Percentiles rank a stretch among this genome's conserved stretches.
Evolutionary conservation across 345 rosid genomes (phyloP).

Genomic region (Adansonia digitata): DNA sequence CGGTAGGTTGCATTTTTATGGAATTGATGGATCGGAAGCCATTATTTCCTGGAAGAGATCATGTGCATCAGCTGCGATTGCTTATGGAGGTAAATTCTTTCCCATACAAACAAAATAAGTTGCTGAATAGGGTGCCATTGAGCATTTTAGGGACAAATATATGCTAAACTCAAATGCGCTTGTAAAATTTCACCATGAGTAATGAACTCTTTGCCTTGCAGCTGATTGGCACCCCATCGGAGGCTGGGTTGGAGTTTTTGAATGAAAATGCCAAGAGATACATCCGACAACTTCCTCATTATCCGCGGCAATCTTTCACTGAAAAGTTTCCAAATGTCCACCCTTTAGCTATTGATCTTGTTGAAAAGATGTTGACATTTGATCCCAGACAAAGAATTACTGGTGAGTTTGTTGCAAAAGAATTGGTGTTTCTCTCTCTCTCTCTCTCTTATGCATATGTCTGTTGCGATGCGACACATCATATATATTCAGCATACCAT

Average conservation of each 20-base stretch:
- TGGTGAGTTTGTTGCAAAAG: conserved; percentile 36
- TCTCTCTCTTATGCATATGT: neutral
- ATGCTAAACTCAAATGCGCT: neutral
- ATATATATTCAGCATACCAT: neutral
- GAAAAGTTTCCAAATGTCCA: conserved; percentile 73
- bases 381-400: conserved; percentile 80
- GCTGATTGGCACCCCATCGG: conserved; percentile 88
- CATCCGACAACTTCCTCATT: conserved; percentile 52
- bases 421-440: neutral
- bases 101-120: neutral
- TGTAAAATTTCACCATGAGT: neutral
- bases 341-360: conserved; percentile 70
- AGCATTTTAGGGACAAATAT: neutral
- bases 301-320: conserved; percentile 64
- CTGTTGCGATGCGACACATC: neutral
- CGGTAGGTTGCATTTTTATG: conserved; percentile 94
- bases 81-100: conserved; percentile 65
- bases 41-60: conserved; percentile 86
- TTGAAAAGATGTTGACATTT: conserved; percentile 86
- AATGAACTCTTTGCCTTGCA: conserved; percentile 29
- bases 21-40: conserved; percentile 78
- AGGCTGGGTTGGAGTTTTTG: conserved; percentile 68
- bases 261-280: conserved; percentile 81
- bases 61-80: conserved; percentile 81
- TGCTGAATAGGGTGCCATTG: neutral